Conservation (phyloP, 306 rosid genomes). For the Lathyrus oleraceus region DNA sequence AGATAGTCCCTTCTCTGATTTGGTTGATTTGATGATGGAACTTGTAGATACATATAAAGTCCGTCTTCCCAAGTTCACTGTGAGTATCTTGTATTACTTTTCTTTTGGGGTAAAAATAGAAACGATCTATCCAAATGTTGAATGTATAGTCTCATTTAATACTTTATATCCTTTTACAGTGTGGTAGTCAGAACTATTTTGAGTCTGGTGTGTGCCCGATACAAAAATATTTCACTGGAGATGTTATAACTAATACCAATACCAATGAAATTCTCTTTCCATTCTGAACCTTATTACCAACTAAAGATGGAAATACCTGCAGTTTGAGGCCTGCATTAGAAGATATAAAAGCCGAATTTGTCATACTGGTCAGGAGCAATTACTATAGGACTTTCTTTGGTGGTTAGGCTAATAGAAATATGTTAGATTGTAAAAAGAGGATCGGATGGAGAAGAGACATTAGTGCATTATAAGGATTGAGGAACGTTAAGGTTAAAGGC, state of each 20-base stretch:
- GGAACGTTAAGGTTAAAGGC: not conserved
- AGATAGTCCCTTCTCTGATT: constrained; percentile 95
- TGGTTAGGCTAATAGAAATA: constrained; percentile 8
- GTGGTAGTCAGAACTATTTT: not conserved
- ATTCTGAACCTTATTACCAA: constrained; percentile 15
- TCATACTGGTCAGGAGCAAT: not conserved
- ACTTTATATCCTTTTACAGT: constrained; percentile 6
- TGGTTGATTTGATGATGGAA: constrained; percentile 99
- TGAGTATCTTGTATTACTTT: constrained; percentile 49
- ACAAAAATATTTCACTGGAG: constrained; percentile 10
- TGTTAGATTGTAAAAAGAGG: not conserved
- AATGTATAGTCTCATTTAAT: constrained; percentile 15
- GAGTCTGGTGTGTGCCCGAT: constrained; percentile 10
- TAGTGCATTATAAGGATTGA: not conserved
- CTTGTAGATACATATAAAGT: constrained; percentile 89
- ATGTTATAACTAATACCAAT: not conserved
- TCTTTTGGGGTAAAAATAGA: constrained; percentile 3
- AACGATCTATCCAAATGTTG: not conserved
- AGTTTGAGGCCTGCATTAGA: constrained; percentile 5
- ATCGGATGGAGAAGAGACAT: not conserved
- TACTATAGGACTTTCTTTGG: not conserved
- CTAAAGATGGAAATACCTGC: constrained; percentile 5
- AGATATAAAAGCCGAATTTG: not conserved
- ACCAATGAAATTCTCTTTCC: constrained; percentile 15
- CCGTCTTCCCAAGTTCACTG: constrained; percentile 96